Conservation (phyloP, 371 early-diverging fungal genomes). For the Chytridiales sp. region DNA sequence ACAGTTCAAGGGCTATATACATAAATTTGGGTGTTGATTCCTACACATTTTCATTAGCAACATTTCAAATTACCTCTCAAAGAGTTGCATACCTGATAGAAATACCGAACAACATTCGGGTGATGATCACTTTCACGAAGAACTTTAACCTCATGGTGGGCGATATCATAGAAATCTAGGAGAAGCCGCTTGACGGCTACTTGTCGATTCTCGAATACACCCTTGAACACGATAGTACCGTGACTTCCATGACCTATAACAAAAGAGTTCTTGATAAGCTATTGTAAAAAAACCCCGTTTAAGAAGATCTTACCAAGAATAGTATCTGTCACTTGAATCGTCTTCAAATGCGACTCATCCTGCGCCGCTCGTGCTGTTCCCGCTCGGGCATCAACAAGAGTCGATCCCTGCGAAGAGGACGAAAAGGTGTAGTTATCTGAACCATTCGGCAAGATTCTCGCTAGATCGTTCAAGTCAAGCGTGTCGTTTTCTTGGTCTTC, state of each 20-base stretch:
- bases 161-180: slow-evolving; percentile 91
- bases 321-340: slow-evolving; percentile 47
- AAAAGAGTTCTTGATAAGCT: neutral
- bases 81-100: slow-evolving; percentile 58
- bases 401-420: no score
- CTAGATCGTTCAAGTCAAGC: no score
- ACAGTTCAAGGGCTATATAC: slow-evolving; percentile 93
- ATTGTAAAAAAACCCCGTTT: slow-evolving; percentile 12
- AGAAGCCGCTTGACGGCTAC: slow-evolving; percentile 95
- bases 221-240: slow-evolving; percentile 95
- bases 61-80: neutral
- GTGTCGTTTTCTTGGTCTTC: no score
- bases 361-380: no score
- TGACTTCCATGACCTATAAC: slow-evolving; percentile 86
- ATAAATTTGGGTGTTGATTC: slow-evolving; percentile 87
- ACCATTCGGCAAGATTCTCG: no score
- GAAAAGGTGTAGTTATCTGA: no score
- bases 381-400: no score
- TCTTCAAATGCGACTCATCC: neutral
- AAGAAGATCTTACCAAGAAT: slow-evolving; percentile 40
- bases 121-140: slow-evolving; percentile 93
- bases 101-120: slow-evolving; percentile 96
- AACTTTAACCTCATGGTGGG: slow-evolving; percentile 87
- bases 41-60: slow-evolving; percentile 30
- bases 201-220: slow-evolving; percentile 81